Evolutionary conservation across 371 early-diverging fungal species (phyloP), one percentile per base, ranked within the genome.

Genomic region (Mortierella sp.): DNA sequence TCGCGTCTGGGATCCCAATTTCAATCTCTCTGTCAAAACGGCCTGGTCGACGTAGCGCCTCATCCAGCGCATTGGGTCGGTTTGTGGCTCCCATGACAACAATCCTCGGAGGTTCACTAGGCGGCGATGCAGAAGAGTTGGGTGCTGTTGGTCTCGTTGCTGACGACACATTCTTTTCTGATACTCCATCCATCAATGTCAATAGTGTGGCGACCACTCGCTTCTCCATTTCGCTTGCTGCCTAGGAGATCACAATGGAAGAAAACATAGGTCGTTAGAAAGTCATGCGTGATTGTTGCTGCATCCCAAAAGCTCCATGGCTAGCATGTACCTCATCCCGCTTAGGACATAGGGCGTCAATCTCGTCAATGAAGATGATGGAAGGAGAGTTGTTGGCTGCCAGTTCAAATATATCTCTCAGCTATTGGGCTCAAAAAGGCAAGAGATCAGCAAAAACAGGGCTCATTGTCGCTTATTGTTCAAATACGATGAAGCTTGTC

Each of bases 361-460:
- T 95, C 78, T 99, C 99, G 77, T 99, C 99, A 60, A 99, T 95
- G 77, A 99, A 97, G 19, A 99, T 92, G 27, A 99, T 93, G 17
- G 94, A 83, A 1, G 99, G 99, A 17, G 93, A 88, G 24, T 86
- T 87, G 21, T 90, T 88, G 22, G 82, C 82, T 0, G 99, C 99
- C 55, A 94, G 71, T 13, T 88, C 85, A 82, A 98, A 97, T 17
- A 97, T 80, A 43, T 85, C 81, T 37, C 94, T 84, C 25, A 99
- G 83, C 88, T 88, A 37, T 28, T 21, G 25, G 19, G 17, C 21
- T 6, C 49, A 67, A 29, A 45, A 8, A 34, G 31, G 44, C 22
- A 19, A 34, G 53, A 31, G 8, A 5, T 40, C 14, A 1, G 41
- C 44, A 39, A 44, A 43, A 21, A 28, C 16, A n/a, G n/a, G n/a